Conservation (phyloP, 1,139 yeast genomes). For the Pichia terricola region DNA sequence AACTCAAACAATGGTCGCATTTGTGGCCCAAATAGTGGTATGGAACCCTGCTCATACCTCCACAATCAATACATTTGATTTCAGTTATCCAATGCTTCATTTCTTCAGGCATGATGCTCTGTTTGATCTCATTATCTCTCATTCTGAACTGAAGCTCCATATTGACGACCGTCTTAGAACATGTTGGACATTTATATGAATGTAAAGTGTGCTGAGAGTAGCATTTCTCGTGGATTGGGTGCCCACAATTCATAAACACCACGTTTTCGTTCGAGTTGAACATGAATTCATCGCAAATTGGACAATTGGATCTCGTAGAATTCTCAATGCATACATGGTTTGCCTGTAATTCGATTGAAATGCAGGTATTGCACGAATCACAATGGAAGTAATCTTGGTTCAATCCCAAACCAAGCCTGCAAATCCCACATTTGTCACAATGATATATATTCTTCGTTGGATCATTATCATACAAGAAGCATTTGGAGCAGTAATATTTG, state of each 20-base stretch:
- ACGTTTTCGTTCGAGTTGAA: constrained; percentile 80
- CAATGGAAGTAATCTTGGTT: constrained; percentile 90
- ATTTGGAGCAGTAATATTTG: constrained; percentile 63
- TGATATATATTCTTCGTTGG: constrained; percentile 76
- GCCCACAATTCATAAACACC: constrained; percentile 92
- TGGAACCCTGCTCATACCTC: constrained; percentile 64
- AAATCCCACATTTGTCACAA: constrained; percentile 87
- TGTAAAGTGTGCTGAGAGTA: constrained; percentile 71
- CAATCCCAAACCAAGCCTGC: constrained; percentile 79
- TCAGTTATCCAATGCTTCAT: constrained; percentile 69
- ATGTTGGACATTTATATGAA: constrained; percentile 83
- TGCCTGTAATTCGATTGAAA: constrained; percentile 67
- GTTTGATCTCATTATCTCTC: constrained; percentile 69
- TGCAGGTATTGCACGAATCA: constrained; percentile 81
- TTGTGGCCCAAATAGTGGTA: constrained; percentile 83
- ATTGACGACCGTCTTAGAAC: constrained; percentile 73
- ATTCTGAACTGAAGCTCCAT: constrained; percentile 86
- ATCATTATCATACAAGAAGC: constrained; percentile 81
- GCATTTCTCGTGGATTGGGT: constrained; percentile 82
- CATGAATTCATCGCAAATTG: constrained; percentile 86
- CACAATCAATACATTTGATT: constrained; percentile 81
- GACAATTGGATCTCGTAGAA: constrained; percentile 86
- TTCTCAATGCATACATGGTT: constrained; percentile 79
- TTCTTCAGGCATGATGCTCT: constrained; percentile 74
- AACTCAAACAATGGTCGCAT: constrained; percentile 79